Percentiles rank a stretch among this genome's conserved stretches.
phyloP scores from a whole-genome alignment of 2,329 filamentous ascomycete genomes.

The Chalaropsis thielavioides region DNA sequence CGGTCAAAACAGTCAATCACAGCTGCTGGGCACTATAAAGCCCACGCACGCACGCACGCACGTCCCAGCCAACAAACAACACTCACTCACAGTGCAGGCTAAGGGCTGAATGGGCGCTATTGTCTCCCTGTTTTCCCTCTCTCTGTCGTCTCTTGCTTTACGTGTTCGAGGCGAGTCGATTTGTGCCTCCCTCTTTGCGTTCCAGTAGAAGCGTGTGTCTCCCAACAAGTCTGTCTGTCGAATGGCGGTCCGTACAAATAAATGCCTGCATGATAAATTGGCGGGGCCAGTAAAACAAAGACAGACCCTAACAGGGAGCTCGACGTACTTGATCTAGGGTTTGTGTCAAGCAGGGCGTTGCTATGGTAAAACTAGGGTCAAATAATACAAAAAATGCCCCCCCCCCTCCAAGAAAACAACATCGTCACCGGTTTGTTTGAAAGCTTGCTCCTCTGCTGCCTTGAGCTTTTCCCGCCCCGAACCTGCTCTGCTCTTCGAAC shows the following conservation, averaged over 20 bases:
- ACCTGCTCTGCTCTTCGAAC: background rate
- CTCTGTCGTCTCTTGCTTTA: background rate
- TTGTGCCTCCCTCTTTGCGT: background rate
- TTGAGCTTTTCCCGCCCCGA: background rate
- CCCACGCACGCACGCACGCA: background rate
- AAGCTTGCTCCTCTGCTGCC: background rate
- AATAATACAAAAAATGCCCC: background rate
- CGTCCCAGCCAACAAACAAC: background rate
- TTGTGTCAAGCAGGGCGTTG: background rate
- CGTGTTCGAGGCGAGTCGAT: background rate
- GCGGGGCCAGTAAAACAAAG: background rate
- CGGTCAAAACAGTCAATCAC: background rate
- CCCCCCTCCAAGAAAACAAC: background rate
- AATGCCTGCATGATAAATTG: background rate
- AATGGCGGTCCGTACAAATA: too few relatives aligned
- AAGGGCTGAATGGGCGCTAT: background rate
- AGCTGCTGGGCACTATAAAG: background rate
- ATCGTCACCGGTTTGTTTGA: background rate
- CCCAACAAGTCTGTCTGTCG: background rate
- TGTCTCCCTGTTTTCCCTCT: background rate
- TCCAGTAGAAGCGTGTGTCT: background rate
- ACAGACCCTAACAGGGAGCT: background rate
- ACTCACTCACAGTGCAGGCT: background rate
- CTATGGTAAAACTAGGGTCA: slow-evolving; percentile 2
- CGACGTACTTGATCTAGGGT: background rate